Evolutionary conservation across 805 yeast species (phyloP), one percentile per base, ranked within the genome.

Genomic region (Lipomyces anomalus): DNA sequence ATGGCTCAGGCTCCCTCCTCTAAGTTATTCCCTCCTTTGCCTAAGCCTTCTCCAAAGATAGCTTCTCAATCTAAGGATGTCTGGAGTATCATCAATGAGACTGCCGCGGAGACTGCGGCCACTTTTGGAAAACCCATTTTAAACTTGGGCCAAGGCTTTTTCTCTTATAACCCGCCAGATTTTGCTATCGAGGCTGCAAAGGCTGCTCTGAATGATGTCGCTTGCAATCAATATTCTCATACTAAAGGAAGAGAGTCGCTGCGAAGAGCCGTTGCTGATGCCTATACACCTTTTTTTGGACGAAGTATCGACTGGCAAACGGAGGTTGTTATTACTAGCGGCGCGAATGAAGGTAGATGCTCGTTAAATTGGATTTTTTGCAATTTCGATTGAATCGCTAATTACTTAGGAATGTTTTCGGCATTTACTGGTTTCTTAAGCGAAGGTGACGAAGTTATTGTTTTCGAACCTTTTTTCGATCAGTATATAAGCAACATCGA

Each of bases 71-170:
- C 57, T 18, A 50, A 53, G 42, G 98, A 92, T 64, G 89, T 92
- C 38, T 92, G 98, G 98, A 75, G 95, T 2, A 69, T 92, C 54
- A 85, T 94, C 66, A 92, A 92, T 62, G 97, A 89, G 60, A 83
- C 98, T 1, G 97, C 97, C 0, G 94, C 94, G 2, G 78, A 77
- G 3, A 88, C 94, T 11, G 82, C 80, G 51, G 60, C 56, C 6
- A 79, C 78, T 38, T 64, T 76, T 30, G 88, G 87, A n/a, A 73
- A 82, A 57, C 84, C 86, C 43, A 79, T 90, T 45, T 81, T 82
- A 50, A 92, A 92, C 59, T 74, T 92, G 47, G 98, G 98, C 28
- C 98, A 92, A 65, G 98, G 98, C 1, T 92, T 92, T 67, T 92
- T 92, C 71, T 87, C 96, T 1, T 92, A 90, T 64, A 76, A 89